Base-by-base conservation (phyloP, 1,139 yeast genomes). In the Ogataea hybrid region DNA sequence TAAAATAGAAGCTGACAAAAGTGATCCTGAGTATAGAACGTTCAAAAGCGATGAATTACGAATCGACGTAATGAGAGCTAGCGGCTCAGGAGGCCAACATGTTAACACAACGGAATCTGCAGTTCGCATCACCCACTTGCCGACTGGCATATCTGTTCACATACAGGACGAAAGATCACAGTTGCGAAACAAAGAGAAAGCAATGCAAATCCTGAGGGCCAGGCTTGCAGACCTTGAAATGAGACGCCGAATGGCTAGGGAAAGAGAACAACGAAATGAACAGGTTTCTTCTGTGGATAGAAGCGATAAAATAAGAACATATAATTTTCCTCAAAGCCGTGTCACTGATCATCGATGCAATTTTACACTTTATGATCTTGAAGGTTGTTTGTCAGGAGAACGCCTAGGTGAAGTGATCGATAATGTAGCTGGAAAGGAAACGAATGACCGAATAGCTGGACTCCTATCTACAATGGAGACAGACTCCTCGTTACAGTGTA, bases 61-160 rank as follows among this genome's bases (percentile, higher is more conserved):
- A 48, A 79, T 92, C 5, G 98, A 94, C 62, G 88, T 94, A 11
- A 94, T 90, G 97, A 72, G 98, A 56, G 88, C 98, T 0, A 81
- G 96, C 41, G 99, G 98, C 3, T 85, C 95, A 51, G 99, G 99
- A 42, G 99, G 99, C 0, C 99, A 92, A 65, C 98, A 94, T 61
- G 99, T 92, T 36, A 92, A 94, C 60, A 92, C 97, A 15, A 92
- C 98, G 0, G 98, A 92, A 61, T 88, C 97, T 1, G 99, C 98
- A 0, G 97, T 92, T 15, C 73, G 98, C 54, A 68, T 94, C 28
- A 89, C 94, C 0, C 99, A 92, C 65, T 71, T 84, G 15, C 97
- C 98, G 2, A 82, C 96, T 0, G 97, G 97, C 3, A 80, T 88
- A 33, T 82, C 80, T 11, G 96, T 92, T 3, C 73, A 81, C 42